Percentiles rank a stretch among this genome's conserved stretches.
Evolutionary conservation across 2,329 filamentous ascomycete genomes (phyloP).

Genomic region (Arachnomyces sp.): DNA sequence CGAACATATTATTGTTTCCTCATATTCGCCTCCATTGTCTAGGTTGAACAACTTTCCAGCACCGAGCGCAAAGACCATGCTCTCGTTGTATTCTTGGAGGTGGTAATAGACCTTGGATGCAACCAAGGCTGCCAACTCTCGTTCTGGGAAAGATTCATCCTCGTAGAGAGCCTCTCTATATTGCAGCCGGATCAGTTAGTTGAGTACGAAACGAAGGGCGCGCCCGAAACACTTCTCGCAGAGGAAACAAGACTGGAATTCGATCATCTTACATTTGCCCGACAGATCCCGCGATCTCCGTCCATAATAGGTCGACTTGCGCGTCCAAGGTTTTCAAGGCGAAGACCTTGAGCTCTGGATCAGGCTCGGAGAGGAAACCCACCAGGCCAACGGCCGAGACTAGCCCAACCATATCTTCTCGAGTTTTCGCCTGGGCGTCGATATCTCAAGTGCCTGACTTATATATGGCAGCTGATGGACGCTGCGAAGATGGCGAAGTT

Average conservation of each 20-base stretch:
- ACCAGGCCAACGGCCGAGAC: slow-evolving; percentile 91
- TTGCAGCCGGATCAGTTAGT: slow-evolving; percentile 8
- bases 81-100: slow-evolving; percentile 96
- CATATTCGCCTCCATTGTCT: slow-evolving; percentile 84
- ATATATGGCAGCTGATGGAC: too few relatives aligned
- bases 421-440: not conserved
- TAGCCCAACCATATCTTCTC: slow-evolving; percentile 70
- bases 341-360: slow-evolving; percentile 88
- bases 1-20: slow-evolving; percentile 90
- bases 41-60: slow-evolving; percentile 93
- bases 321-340: slow-evolving; percentile 92
- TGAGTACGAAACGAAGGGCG: not conserved
- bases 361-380: slow-evolving; percentile 90
- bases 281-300: slow-evolving; percentile 85
- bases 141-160: slow-evolving; percentile 88
- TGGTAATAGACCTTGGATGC: slow-evolving; percentile 99
- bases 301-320: slow-evolving; percentile 95
- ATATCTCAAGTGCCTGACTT: not conserved
- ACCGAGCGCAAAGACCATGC: slow-evolving; percentile 94
- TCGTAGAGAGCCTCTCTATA: slow-evolving; percentile 90
- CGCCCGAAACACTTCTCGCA: slow-evolving; percentile 1
- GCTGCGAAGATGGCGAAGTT: too few relatives aligned
- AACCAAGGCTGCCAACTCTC: slow-evolving; percentile 86
- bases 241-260: not conserved
- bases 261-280: slow-evolving; percentile 69